Evolutionary conservation across 2,329 filamentous ascomycete genomes (phyloP), one percentile per base, ranked within the genome.

Genomic region (Aspergillus spinulosporus): DNA sequence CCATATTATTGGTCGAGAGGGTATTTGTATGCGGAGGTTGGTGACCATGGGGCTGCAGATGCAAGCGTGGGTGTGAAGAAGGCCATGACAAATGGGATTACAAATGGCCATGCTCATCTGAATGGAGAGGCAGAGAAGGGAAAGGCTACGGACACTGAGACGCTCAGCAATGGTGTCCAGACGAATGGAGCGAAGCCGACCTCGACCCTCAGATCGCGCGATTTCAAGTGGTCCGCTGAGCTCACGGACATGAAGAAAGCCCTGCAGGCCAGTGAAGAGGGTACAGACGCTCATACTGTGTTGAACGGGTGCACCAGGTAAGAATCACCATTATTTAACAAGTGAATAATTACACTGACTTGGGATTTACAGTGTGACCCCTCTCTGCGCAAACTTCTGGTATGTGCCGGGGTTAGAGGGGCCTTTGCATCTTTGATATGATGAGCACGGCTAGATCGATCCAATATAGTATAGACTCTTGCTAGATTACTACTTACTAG

Each of bases 271-370:
- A 85, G 87, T 43, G 80, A 82, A 51, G 88, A 89, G 6, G 91
- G 90, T 1, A 94, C 90, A 61, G 92, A 97, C 76, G 92, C 92
- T 2, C 95, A 92, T 88, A 89, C 88, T 8, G 89, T 97, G 32
- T 86, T 88, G 70, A 86, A 93, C 71, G 90, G 90, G 8, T 84
- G 85, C 68, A 94, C 92, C 4, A 93, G 89, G 89, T 90, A 77
- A 64, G 60, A 46, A 37, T 8, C 45, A 5, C 42, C 45, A 21
- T 21, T 21, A 21, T 21, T 32, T 21, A 11, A 31, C 12, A 11
- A 42, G 9, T 12, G 9, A 11, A 12, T 4, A 37, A 12, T 11
- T 37, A 15, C 21, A 21, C 39, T 42, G 39, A 42, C n/a, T 42
- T 21, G 6, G 14, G 39, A 21, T 65, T 14, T 50, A 61, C 68